Conservation (phyloP, 495 filamentous ascomycete genomes). For the Neurospora intermedia region DNA sequence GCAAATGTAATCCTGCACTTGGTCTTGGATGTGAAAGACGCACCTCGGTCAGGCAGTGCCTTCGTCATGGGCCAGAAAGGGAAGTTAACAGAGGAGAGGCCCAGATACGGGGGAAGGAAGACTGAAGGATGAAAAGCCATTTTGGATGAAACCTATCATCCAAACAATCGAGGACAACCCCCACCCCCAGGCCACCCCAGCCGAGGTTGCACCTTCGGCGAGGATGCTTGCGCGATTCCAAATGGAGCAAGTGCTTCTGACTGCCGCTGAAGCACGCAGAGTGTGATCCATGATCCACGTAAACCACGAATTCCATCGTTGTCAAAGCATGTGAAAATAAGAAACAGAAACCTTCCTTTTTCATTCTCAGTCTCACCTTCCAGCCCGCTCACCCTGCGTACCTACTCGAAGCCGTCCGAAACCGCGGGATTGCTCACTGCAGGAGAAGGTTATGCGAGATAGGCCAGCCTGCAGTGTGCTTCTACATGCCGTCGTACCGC, state of each 20-base stretch:
- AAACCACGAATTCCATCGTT: not conserved
- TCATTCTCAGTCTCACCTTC: not conserved
- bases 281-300: not conserved
- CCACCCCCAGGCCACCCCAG: not conserved
- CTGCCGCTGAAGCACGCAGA: not conserved
- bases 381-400: not conserved
- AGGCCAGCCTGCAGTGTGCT: not conserved
- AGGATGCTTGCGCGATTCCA: slow-evolving; percentile 11
- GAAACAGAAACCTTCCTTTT: not conserved
- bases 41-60: not conserved
- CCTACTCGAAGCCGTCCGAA: not conserved
- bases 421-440: not conserved
- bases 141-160: too few relatives aligned
- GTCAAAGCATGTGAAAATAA: not conserved
- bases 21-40: not conserved
- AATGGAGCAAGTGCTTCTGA: not conserved
- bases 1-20: not conserved
- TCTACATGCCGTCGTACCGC: not conserved
- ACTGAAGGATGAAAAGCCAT: too few relatives aligned
- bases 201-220: slow-evolving; percentile 6
- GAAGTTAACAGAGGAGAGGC: not conserved
- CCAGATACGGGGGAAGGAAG: not conserved
- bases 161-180: not conserved
- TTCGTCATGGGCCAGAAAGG: not conserved
- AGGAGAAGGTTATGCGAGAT: not conserved